Percentiles rank a stretch among this genome's conserved stretches.
Evolutionary conservation across 2,329 filamentous ascomycete genomes (phyloP).

Genomic region (Tolypocladium sp.): DNA sequence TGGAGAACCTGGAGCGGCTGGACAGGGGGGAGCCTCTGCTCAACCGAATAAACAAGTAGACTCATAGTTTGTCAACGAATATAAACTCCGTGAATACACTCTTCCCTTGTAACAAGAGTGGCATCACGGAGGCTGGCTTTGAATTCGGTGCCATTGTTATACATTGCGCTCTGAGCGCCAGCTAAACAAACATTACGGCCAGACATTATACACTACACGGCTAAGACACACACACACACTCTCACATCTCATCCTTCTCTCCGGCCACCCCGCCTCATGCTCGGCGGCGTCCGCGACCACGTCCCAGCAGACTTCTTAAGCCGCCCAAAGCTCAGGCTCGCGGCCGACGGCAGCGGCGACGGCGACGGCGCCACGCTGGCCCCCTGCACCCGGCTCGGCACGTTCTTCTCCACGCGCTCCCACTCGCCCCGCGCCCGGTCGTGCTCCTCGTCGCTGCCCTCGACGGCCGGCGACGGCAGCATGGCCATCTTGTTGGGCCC

Average conservation of each 20-base stretch:
- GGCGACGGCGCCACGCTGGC: slow-evolving; percentile 13
- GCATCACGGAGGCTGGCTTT: background rate
- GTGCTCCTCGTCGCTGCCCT: slow-evolving; percentile 17
- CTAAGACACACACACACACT: background rate
- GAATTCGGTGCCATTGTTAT: background rate
- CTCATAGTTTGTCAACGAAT: no score
- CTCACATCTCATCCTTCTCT: slow-evolving; percentile 6
- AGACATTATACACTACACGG: background rate
- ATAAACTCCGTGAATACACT: background rate
- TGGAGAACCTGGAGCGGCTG: slow-evolving; percentile 19
- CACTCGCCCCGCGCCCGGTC: slow-evolving; percentile 12
- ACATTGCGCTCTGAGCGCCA: background rate
- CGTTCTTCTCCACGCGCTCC: slow-evolving; percentile 15
- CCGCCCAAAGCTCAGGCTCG: slow-evolving; percentile 40
- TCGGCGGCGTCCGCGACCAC: slow-evolving; percentile 34
- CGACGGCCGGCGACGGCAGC: slow-evolving; percentile 19
- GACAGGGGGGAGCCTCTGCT: slow-evolving; percentile 13
- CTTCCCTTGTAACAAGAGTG: background rate
- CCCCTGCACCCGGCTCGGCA: slow-evolving; percentile 11
- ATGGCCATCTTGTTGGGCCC: slow-evolving; percentile 11
- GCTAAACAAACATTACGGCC: background rate
- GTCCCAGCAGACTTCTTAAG: slow-evolving; percentile 38
- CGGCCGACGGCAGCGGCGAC: slow-evolving; percentile 21
- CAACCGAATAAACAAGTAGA: slow-evolving; percentile 6
- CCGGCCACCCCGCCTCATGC: slow-evolving; percentile 25